phyloP scores from a whole-genome alignment of 2,329 filamentous ascomycete genomes.

The Aschersonia sp. region DNA sequence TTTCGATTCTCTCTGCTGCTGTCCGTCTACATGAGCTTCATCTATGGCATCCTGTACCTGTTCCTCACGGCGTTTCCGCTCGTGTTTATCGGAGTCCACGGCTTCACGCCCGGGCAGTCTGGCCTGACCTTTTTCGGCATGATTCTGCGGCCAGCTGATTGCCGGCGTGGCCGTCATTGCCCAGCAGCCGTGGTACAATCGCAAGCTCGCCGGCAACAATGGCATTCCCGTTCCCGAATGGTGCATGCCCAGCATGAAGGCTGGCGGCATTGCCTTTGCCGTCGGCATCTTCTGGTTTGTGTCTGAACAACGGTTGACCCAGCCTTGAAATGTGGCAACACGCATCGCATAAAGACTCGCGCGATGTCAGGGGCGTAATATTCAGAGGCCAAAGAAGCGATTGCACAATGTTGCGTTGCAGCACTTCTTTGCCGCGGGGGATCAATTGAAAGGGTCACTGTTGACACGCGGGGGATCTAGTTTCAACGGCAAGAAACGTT shows the following conservation, averaged over 20 bases:
- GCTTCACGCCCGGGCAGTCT: constrained; percentile 51
- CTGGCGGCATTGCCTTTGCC: constrained; percentile 44
- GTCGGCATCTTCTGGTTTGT: constrained; percentile 61
- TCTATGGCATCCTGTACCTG: constrained; percentile 67
- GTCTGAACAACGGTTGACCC: too few species aligned
- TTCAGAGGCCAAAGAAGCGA: too few species aligned
- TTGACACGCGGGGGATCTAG: too few species aligned
- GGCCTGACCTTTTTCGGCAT: constrained; percentile 80
- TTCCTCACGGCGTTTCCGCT: constrained; percentile 77
- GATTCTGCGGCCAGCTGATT: constrained; percentile 55
- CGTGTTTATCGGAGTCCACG: constrained; percentile 61
- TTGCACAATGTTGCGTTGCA: too few species aligned
- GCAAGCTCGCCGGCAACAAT: constrained; percentile 53
- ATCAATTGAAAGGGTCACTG: too few species aligned
- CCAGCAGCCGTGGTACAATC: constrained; percentile 51
- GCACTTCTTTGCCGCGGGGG: too few species aligned
- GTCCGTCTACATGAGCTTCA: constrained; percentile 60
- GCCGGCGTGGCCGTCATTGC: constrained; percentile 50
- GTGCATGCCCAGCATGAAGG: constrained; percentile 48
- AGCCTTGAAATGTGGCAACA: too few species aligned
- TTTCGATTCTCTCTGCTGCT: constrained; percentile 27
- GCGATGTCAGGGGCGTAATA: too few species aligned
- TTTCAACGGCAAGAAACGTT: too few species aligned
- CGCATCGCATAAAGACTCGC: too few species aligned
- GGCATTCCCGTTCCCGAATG: constrained; percentile 50